A percentile compares a stretch with the other conserved stretches of the same genome.
These are phyloP conservation scores for Boletus coccyginus DNA, from an alignment of 768 basidiomycete species.

Conservation along the genomic window DNA sequence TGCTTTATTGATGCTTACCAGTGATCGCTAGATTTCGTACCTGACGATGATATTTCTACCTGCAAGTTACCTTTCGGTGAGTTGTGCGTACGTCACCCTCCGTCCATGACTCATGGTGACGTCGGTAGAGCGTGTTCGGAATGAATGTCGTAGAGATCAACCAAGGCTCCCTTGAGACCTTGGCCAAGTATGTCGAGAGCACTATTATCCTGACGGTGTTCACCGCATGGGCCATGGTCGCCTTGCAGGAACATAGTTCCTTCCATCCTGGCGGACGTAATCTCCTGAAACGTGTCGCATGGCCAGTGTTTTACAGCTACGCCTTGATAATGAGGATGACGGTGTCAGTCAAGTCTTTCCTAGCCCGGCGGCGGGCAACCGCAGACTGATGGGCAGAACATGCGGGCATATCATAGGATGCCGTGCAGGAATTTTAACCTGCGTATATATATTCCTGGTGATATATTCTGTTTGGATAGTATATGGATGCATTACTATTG, in stretches of 20 bases:
- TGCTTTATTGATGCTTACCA: not conserved
- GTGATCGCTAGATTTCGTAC: constrained; percentile 44
- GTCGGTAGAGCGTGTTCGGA: constrained; percentile 31
- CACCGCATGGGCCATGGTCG: constrained; percentile 56
- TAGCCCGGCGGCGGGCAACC: not conserved
- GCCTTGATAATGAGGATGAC: not conserved
- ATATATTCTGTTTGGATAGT: not conserved
- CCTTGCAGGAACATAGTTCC: constrained; percentile 39
- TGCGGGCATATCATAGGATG: not conserved
- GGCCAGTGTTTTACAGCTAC: constrained; percentile 18
- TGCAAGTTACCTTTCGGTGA: constrained; percentile 41
- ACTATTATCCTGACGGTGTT: constrained; percentile 49
- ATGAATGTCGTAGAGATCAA: constrained; percentile 34
- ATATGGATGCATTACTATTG: not conserved
- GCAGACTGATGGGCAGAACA: too few relatives aligned
- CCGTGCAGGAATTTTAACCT: not conserved
- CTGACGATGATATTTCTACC: constrained; percentile 63
- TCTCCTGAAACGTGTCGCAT: constrained; percentile 13
- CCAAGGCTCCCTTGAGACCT: constrained; percentile 22
- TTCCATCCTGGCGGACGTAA: constrained; percentile 14
- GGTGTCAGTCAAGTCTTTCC: not conserved
- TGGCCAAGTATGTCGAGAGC: constrained; percentile 40
- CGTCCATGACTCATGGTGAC: not conserved
- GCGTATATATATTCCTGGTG: not conserved
- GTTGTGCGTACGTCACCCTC: not conserved